A percentile compares a stretch with the other conserved stretches of the same genome.
Conservation (phyloP, 179 eudicot species). For the Sideroxylon spinosum region DNA sequence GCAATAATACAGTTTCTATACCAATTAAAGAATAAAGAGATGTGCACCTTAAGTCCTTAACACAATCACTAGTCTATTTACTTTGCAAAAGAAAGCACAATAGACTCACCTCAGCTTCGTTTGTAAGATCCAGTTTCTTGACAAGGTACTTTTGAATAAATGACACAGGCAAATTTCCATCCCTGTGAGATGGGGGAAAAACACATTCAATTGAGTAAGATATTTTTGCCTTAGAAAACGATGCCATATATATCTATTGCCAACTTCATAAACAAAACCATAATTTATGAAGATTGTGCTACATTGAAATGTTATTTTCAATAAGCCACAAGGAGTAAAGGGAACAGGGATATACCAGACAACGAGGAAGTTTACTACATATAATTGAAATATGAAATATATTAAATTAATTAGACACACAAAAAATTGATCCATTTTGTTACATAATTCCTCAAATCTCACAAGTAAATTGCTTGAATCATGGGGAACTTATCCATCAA, state of each 20-base stretch:
- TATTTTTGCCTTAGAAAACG: not conserved
- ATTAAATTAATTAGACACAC: not conserved
- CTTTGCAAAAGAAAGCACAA: not conserved
- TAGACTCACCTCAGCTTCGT: slow-evolving; percentile 63
- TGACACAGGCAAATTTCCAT: slow-evolving; percentile 64
- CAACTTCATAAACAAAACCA: slow-evolving; percentile 3
- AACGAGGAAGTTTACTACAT: not conserved
- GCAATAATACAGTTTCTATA: not conserved
- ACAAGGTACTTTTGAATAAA: slow-evolving; percentile 65
- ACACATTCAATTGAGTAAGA: slow-evolving; percentile 5
- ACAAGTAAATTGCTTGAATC: not conserved
- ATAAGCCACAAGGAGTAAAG: not conserved
- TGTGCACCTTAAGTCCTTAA: no score
- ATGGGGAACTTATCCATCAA: not conserved
- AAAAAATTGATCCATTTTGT: not conserved
- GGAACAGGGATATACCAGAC: not conserved
- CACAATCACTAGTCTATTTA: not conserved
- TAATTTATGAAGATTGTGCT: not conserved
- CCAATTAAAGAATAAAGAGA: not conserved
- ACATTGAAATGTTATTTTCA: not conserved
- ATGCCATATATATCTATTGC: slow-evolving; percentile 3
- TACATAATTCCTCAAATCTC: not conserved
- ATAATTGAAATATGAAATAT: not conserved
- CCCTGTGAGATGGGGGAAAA: slow-evolving; percentile 37
- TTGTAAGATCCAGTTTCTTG: slow-evolving; percentile 65